Evolutionary conservation across 495 filamentous ascomycete genomes (phyloP), one percentile per base, ranked within the genome.

Genomic region (Pyrenopolyporus hunteri): DNA sequence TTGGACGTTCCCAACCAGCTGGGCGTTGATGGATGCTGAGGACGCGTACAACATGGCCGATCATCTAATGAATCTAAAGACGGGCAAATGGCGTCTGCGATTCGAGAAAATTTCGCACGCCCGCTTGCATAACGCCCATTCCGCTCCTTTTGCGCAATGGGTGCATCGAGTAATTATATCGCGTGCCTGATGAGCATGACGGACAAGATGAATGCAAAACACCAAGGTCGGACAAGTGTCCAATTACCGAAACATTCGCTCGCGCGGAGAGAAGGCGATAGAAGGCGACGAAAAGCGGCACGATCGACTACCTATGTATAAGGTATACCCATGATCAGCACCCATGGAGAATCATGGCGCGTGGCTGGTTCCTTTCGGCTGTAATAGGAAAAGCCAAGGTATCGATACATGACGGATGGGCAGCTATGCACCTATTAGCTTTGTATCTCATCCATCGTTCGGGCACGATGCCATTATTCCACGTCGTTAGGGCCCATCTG

Each of bases 361-460:
- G 42, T 39, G 11, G 16, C 48, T 35, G 43, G 50, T 51, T 45
- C 19, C 47, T 14, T 20, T 55, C 59, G 42, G 42, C 61, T 57
- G 33, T 39, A 53, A 28, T 66, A 40, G 40, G 42, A 60, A 53
- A 44, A 29, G 26, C 32, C 51, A 60, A 70, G 64, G 64, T 70
- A 65, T 62, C 57, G 61, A 63, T 68, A 70, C 68, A 67, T 68
- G 57, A 59, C 6, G 54, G 60, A 68, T 70, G 68, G 68, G 68
- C 68, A 70, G 68, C 68, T 32, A 70, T 70, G 68, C 68, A 28
- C 68, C 64, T 59, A 8, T 70, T 70, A 64, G 64, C 60, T 67
- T n/a, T 64, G 64, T 67, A 67, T 70, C 57, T 62, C 20, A 26
- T 63, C 48, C 52, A 50, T 28, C 37, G 42, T 40, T 35, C n/a